These are phyloP conservation scores for Gastrolobium bilobum DNA, from an alignment of 306 rosid species.

Conservation along the genomic window DNA sequence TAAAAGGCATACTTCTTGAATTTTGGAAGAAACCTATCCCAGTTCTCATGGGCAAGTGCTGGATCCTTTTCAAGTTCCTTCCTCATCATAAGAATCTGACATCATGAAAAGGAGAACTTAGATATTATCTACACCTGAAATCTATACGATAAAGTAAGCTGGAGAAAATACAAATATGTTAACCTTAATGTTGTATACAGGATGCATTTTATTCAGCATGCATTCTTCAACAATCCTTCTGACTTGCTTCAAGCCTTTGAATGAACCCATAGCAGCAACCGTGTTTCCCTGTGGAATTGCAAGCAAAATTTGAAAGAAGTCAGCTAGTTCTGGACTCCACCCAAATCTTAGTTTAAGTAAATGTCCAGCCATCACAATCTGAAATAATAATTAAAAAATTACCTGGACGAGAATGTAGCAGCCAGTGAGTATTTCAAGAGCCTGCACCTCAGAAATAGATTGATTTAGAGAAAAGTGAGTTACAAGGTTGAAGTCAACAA, in stretches of 20 bases:
- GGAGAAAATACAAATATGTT: conserved; percentile 24
- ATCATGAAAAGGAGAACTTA: conserved; percentile 18
- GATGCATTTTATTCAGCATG: conserved; percentile 88
- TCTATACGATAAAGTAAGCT: conserved; percentile 1
- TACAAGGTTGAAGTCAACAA: conserved; percentile 26
- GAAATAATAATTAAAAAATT: conserved; percentile 46
- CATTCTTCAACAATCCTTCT: conserved; percentile 92
- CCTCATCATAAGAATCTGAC: conserved; percentile 86
- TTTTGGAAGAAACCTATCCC: conserved; percentile 98
- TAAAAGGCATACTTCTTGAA: conserved; percentile 75
- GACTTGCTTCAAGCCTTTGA: conserved; percentile 87
- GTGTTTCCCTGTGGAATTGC: conserved; percentile 77
- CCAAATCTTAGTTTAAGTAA: not conserved
- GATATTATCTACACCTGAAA: conserved; percentile 9
- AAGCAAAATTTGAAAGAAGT: conserved; percentile 27
- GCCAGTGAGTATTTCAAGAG: conserved; percentile 66
- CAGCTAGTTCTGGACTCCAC: conserved; percentile 12
- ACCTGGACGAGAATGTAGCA: conserved; percentile 97
- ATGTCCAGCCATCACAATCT: conserved; percentile 13
- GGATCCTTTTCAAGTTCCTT: conserved; percentile 97
- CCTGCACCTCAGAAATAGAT: conserved; percentile 48
- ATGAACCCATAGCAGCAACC: conserved; percentile 90
- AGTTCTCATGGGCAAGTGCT: conserved; percentile 80
- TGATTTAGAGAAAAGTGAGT: conserved; percentile 39
- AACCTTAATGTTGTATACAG: conserved; percentile 94